phyloP scores from a whole-genome alignment of 768 basidiomycete species.

The Suillus occidentalis region DNA sequence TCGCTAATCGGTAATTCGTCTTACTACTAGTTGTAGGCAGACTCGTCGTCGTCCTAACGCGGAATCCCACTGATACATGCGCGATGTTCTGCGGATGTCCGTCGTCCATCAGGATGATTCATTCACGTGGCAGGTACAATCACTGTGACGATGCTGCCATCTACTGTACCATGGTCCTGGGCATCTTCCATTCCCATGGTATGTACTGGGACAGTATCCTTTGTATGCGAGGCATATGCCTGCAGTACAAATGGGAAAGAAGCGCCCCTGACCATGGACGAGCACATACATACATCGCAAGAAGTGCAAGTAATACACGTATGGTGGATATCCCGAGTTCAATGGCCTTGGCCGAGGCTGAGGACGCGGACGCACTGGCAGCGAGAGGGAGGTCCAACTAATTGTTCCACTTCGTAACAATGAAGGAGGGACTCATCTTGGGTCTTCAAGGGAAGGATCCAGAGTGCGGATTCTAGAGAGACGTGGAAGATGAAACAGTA shows the following conservation, averaged over 20 bases:
- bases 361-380: neutral
- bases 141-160: constrained; percentile 26
- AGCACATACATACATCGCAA: constrained; percentile 23
- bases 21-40: neutral
- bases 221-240: constrained; percentile 31
- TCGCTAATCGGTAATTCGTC: neutral
- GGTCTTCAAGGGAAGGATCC: neutral
- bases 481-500: neutral
- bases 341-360: neutral
- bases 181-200: constrained; percentile 61
- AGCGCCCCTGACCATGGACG: constrained; percentile 37
- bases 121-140: constrained; percentile 2
- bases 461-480: neutral
- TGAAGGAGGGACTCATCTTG: neutral
- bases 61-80: neutral
- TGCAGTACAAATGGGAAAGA: constrained; percentile 38
- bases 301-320: neutral
- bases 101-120: neutral
- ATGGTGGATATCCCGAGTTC: neutral
- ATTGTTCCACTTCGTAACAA: neutral
- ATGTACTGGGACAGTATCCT: constrained; percentile 38
- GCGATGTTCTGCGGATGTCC: neutral
- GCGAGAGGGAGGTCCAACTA: neutral
- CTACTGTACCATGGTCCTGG: constrained; percentile 37
- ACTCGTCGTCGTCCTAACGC: neutral